These are phyloP conservation scores for Manihot esculenta DNA, from an alignment of 441 rosid species.

Conservation along the genomic window DNA sequence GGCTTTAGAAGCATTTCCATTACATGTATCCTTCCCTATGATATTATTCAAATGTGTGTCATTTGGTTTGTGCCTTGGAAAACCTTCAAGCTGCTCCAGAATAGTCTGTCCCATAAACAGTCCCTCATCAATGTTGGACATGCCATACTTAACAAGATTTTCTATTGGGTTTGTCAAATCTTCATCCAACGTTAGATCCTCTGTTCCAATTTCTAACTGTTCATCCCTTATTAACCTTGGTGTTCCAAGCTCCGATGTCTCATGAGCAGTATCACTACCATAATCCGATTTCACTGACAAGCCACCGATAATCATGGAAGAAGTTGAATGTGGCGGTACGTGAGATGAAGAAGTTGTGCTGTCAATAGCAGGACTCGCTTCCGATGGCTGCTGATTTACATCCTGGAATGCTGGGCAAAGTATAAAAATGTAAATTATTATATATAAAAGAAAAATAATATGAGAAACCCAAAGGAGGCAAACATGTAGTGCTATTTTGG, in stretches of 20 bases:
- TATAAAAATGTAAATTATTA: background rate
- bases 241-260: conserved; percentile 86
- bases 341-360: conserved; percentile 41
- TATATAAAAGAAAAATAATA: background rate
- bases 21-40: conserved; percentile 38
- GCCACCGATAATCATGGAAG: conserved; percentile 52
- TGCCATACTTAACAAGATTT: conserved; percentile 67
- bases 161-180: conserved; percentile 64
- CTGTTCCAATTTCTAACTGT: conserved; percentile 58
- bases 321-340: conserved; percentile 45
- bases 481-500: background rate
- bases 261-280: conserved; percentile 94
- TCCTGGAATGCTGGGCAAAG: conserved; percentile 83
- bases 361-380: conserved; percentile 45
- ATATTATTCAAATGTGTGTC: conserved; percentile 45
- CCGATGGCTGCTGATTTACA: conserved; percentile 46
- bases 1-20: conserved; percentile 51
- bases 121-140: conserved; percentile 86
- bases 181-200: conserved; percentile 57
- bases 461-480: background rate
- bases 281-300: conserved; percentile 81
- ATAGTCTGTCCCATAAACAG: conserved; percentile 82
- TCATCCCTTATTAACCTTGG: conserved; percentile 67
- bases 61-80: conserved; percentile 59
- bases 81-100: conserved; percentile 78